Evolutionary conservation across 1,284 basidiomycete genomes (phyloP), one percentile per base, ranked within the genome.

Genomic region (Apiotrichum sp.): DNA sequence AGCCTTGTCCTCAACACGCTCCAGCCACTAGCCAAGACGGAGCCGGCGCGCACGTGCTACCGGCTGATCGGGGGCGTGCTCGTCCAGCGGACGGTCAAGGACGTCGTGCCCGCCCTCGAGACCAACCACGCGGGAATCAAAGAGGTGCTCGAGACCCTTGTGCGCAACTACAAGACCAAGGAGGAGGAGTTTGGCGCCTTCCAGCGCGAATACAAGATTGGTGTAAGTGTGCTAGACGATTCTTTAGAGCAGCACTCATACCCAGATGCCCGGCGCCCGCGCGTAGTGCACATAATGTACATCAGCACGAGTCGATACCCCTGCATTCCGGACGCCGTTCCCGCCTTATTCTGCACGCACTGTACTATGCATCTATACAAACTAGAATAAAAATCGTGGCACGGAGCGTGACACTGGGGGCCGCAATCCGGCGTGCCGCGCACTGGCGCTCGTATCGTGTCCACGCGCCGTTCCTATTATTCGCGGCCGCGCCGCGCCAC

Each of bases 11-110:
- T 98, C 46, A 82, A 83, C 2, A 98, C 95, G 1, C 78, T 99
- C 33, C 83, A 86, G 50, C 75, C 75, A n/a, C 58, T 77, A 6
- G 46, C 68, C 57, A 86, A 93, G 65, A 85, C 85, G 7, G 89
- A 95, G 58, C 92, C 95, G 31, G 82, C 86, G 69, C 85, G 96
- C 59, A 93, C 91, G 77, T 98, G 96, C 77, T 99, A 98, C 78
- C 86, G 96, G 49, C 81, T 98, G 64, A 89, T 99, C 59, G 96
- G 96, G 10, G 96, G 95, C 34, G 87, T 97, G 2, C 82, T 99
- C 8, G 93, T 98, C 32, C 93, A 98, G 75, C 83, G 93, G 47
- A 98, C 92, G 0, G 96, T 98, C 46, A 86, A 88, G 71, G 96
- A 98, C 66, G 92, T 98, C 36, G 85, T 92, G 35, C 95, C 95